A percentile compares a stretch with the other conserved stretches of the same genome.
These are phyloP conservation scores for Apiospora arundinis DNA, from an alignment of 2,329 filamentous ascomycete species.

Conservation along the genomic window DNA sequence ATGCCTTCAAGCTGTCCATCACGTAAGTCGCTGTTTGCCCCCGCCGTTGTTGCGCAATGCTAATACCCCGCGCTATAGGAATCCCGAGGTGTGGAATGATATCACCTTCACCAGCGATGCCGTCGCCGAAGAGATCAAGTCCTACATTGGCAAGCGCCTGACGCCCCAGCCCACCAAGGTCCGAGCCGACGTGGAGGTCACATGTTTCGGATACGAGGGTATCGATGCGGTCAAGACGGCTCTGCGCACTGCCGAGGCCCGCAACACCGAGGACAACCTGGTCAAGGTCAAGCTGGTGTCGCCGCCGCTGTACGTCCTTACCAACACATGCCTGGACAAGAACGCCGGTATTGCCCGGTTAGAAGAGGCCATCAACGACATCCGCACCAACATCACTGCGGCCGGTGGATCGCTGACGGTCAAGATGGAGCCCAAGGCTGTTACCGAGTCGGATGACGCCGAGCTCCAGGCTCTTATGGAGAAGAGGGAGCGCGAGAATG, in stretches of 20 bases:
- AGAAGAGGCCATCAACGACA: constrained; percentile 88
- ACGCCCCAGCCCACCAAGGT: constrained; percentile 99
- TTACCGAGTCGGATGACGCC: constrained; percentile 97
- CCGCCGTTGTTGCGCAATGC: neutral
- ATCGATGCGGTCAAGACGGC: constrained; percentile 98
- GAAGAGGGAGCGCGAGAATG: constrained; percentile 97
- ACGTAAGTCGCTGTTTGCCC: constrained; percentile 64
- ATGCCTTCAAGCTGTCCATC: constrained; percentile 99
- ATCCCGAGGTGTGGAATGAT: constrained; percentile 95
- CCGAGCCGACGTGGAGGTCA: constrained; percentile 95
- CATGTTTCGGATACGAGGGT: constrained; percentile 93
- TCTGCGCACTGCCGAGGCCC: constrained; percentile 86
- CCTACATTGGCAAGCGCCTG: constrained; percentile 95
- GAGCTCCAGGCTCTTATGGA: constrained; percentile 98
- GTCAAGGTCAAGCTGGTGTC: constrained; percentile 99
- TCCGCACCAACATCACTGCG: constrained; percentile 78
- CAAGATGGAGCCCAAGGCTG: constrained; percentile 99
- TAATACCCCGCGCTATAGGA: constrained; percentile 60
- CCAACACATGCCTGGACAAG: constrained; percentile 95
- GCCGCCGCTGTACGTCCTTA: constrained; percentile 94
- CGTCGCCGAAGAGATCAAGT: constrained; percentile 87
- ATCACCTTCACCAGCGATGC: constrained; percentile 86
- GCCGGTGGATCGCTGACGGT: constrained; percentile 83
- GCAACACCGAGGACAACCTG: constrained; percentile 90
- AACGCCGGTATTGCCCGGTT: constrained; percentile 80